Conservation (phyloP, 805 yeast species). For the Candida chilensis region DNA sequence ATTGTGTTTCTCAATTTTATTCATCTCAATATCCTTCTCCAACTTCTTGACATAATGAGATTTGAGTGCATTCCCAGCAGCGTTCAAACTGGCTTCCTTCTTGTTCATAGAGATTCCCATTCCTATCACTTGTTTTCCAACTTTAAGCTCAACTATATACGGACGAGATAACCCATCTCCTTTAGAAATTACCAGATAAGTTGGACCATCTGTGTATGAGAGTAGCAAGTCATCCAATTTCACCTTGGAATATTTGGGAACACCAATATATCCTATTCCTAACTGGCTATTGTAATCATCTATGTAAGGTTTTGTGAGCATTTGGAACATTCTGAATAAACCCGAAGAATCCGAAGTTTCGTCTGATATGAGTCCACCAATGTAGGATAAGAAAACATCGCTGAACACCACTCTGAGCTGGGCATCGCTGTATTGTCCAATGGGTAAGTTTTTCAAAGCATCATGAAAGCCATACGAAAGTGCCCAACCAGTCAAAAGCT, state of each 20-base stretch:
- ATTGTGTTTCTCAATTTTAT: too few relatives aligned
- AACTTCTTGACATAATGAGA: neutral
- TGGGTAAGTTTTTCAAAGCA: neutral
- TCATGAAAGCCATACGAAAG: neutral
- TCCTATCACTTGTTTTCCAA: neutral
- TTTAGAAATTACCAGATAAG: too few relatives aligned
- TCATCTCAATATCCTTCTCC: neutral
- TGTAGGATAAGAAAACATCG: neutral
- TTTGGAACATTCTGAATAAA: neutral
- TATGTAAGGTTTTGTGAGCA: neutral
- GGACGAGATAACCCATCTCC: neutral
- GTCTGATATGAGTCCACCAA: neutral
- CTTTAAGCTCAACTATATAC: neutral
- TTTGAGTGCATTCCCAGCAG: neutral
- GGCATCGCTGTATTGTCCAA: neutral
- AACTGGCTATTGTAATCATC: too few relatives aligned
- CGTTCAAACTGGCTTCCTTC: neutral
- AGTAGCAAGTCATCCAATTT: neutral
- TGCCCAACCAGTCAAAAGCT: neutral
- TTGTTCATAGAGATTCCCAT: neutral
- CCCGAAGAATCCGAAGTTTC: neutral
- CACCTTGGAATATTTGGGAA: neutral
- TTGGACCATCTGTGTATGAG: neutral
- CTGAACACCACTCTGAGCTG: neutral
- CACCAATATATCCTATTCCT: neutral